phyloP scores from a whole-genome alignment of 2,329 filamentous ascomycete species.

The Aureobasidium pullulans region DNA sequence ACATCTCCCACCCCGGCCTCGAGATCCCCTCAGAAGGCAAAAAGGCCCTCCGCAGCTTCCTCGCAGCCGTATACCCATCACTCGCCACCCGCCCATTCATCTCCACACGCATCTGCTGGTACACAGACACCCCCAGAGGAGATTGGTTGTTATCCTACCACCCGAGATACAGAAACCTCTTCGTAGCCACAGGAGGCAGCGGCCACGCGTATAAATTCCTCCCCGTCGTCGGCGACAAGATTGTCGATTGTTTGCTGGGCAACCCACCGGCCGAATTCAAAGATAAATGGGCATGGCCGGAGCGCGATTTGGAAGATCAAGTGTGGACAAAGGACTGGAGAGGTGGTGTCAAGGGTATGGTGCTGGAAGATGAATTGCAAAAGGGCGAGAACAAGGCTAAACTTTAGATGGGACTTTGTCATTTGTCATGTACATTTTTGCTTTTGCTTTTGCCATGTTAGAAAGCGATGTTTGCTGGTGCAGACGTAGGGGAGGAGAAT shows the following conservation, averaged over 20 bases:
- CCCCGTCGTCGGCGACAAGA: conserved; percentile 49
- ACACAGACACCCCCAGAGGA: conserved; percentile 49
- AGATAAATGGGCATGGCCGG: conserved; percentile 54
- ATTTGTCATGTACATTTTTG: too few relatives aligned
- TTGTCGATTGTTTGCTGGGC: conserved; percentile 46
- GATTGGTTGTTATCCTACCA: conserved; percentile 50
- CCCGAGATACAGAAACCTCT: conserved; percentile 43
- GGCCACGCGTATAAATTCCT: conserved; percentile 58
- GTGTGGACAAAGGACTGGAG: conserved; percentile 34
- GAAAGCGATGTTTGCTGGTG: too few relatives aligned
- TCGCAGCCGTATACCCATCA: conserved; percentile 46
- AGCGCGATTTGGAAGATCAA: conserved; percentile 26
- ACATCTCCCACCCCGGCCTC: conserved; percentile 34
- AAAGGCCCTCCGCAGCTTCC: conserved; percentile 51
- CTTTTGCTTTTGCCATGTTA: too few relatives aligned
- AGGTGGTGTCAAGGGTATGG: conserved; percentile 29
- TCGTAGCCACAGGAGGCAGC: conserved; percentile 54
- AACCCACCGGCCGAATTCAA: conserved; percentile 39
- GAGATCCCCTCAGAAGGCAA: conserved; percentile 56
- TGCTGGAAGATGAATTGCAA: conserved; percentile 30
- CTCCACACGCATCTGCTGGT: conserved; percentile 47
- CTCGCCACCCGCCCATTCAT: conserved; percentile 37
- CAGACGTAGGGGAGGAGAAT: too few relatives aligned
- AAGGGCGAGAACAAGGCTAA: conserved; percentile 15
- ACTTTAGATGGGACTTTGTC: neutral